Evolutionary conservation across 116 monocot genomes (phyloP).

Genomic region (Posidonia oceanica): DNA sequence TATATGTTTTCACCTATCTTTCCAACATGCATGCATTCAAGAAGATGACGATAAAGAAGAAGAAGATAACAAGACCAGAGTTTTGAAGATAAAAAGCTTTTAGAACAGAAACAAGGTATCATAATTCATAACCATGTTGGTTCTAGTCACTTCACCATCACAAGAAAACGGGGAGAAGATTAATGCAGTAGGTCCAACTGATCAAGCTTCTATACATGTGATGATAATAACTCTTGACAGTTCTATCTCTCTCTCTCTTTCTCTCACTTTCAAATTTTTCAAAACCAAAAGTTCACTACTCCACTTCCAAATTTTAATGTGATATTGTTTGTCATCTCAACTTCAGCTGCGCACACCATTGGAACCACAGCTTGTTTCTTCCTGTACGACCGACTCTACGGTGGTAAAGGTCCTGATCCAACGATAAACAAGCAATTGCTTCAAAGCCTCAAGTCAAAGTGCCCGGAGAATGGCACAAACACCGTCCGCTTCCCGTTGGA

Average conservation of each 20-base stretch:
- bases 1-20: background rate
- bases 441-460: background rate
- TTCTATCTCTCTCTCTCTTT: too few relatives aligned
- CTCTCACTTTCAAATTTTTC: too few relatives aligned
- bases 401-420: conserved; percentile 2
- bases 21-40: background rate
- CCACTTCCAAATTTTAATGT: background rate
- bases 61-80: background rate
- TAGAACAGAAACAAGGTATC: too few relatives aligned
- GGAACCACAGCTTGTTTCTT: conserved; percentile 32
- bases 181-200: too few relatives aligned
- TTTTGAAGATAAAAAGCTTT: too few relatives aligned
- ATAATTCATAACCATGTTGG: too few relatives aligned
- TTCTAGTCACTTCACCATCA: too few relatives aligned
- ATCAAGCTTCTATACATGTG: too few relatives aligned
- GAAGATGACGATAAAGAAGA: background rate
- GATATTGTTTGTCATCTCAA: background rate
- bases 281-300: background rate
- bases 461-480: conserved; percentile 14
- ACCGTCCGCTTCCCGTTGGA: conserved; percentile 14
- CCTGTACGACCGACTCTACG: conserved; percentile 10
- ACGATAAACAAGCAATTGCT: conserved; percentile 6
- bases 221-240: too few relatives aligned
- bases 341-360: conserved; percentile 21
- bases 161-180: too few relatives aligned